Evolutionary conservation across 2,329 filamentous ascomycete species (phyloP).

Genomic region (Hypoxylon sp.): DNA sequence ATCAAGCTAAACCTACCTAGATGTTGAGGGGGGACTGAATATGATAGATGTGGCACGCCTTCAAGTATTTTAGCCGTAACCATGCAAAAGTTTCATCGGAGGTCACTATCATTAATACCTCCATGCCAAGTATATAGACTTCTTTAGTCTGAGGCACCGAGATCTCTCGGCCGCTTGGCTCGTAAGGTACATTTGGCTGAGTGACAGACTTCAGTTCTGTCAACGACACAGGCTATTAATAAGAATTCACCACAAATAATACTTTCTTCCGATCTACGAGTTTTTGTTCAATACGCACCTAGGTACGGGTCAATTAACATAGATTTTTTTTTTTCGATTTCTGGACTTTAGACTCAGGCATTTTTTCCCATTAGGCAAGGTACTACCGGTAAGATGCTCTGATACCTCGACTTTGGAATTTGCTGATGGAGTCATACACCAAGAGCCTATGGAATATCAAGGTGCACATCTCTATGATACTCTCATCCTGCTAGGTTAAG

Average conservation of each 20-base stretch:
- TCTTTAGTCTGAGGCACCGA: background rate
- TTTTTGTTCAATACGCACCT: background rate
- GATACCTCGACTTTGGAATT: background rate
- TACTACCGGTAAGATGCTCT: background rate
- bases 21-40: background rate
- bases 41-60: background rate
- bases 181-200: background rate
- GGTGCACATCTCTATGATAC: background rate
- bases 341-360: background rate
- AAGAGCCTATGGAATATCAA: no score
- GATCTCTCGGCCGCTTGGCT: background rate
- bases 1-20: no score
- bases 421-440: background rate
- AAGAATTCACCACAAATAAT: background rate
- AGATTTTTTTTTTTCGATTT: background rate
- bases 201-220: background rate
- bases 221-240: background rate
- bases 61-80: background rate
- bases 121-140: background rate
- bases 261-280: background rate
- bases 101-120: background rate
- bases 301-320: background rate
- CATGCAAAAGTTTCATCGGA: no score
- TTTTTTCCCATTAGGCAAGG: background rate
- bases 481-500: background rate